Evolutionary conservation across 352 stramenopile species (phyloP).

Genomic region (Thraustochytrium striatum): DNA sequence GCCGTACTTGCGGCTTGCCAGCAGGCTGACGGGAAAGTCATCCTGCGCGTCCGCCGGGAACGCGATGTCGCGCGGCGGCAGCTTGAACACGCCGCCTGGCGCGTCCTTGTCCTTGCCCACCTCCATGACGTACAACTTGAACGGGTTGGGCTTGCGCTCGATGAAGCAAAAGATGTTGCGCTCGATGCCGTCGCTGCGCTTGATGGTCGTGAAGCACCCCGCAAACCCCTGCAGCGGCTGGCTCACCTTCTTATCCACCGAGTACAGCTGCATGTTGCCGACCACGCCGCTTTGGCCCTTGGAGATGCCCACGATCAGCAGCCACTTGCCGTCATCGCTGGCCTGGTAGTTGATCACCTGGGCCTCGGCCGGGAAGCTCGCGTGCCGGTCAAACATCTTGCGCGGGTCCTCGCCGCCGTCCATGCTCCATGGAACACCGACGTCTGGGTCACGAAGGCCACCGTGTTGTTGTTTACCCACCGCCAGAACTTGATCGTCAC

Average conservation of each 20-base stretch:
- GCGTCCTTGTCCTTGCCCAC: conserved; percentile 92
- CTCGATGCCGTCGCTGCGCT: conserved; percentile 73
- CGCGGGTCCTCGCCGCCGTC: conserved; percentile 79
- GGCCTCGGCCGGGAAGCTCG: conserved; percentile 78
- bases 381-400: conserved; percentile 97
- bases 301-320: conserved; percentile 94
- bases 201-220: conserved; percentile 92
- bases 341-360: conserved; percentile 99
- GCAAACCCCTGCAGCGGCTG: conserved; percentile 95
- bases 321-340: conserved; percentile 94
- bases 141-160: conserved; percentile 75
- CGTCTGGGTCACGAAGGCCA: conserved; percentile 92
- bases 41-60: conserved; percentile 89
- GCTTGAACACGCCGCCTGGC: conserved; percentile 83
- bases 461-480: conserved; percentile 92
- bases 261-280: conserved; percentile 92
- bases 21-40: conserved; percentile 98
- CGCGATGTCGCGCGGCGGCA: conserved; percentile 73
- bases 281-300: conserved; percentile 75
- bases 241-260: conserved; percentile 96
- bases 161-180: conserved; percentile 78
- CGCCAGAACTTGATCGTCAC: conserved; percentile 94
- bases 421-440: conserved; percentile 97
- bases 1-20: conserved; percentile 82
- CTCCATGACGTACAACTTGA: conserved; percentile 95